These are phyloP conservation scores for Neonectria ditissima DNA, from an alignment of 2,329 filamentous ascomycete species.

Conservation along the genomic window DNA sequence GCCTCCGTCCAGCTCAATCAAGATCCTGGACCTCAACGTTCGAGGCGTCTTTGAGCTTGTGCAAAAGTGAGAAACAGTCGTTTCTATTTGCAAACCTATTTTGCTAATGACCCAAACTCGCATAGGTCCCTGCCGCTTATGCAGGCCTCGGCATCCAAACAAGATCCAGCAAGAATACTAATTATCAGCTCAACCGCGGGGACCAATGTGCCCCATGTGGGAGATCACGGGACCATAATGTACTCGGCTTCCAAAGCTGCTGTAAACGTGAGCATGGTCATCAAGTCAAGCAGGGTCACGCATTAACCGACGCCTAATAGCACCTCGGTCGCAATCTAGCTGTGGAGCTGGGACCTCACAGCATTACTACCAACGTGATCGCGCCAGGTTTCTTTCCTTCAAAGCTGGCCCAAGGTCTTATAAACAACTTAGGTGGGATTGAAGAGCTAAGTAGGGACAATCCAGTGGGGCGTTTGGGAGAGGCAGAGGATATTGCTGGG, in stretches of 20 bases:
- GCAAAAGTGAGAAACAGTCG: constrained; percentile 61
- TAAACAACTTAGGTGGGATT: constrained; percentile 70
- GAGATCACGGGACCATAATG: constrained; percentile 71
- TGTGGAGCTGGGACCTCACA: constrained; percentile 73
- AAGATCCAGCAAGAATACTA: constrained; percentile 71
- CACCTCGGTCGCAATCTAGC: constrained; percentile 73
- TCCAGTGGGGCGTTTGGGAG: constrained; percentile 66
- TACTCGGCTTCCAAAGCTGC: constrained; percentile 79
- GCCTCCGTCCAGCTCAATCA: constrained; percentile 70
- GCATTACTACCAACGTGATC: constrained; percentile 75
- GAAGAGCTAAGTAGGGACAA: constrained; percentile 62
- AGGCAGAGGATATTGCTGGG: constrained; percentile 70
- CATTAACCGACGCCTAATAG: constrained; percentile 47
- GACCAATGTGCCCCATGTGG: constrained; percentile 69
- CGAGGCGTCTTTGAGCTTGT: constrained; percentile 77
- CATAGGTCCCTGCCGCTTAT: constrained; percentile 54
- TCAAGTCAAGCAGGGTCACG: too few relatives aligned
- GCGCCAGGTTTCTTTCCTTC: constrained; percentile 77
- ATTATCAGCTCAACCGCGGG: constrained; percentile 76
- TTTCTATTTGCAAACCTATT: not conserved
- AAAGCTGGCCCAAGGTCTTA: constrained; percentile 75
- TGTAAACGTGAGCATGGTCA: constrained; percentile 52
- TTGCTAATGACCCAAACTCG: not conserved
- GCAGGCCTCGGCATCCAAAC: constrained; percentile 53
- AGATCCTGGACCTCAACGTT: constrained; percentile 78